phyloP scores from a whole-genome alignment of 1,284 basidiomycete species.

The Cerioporus squamosus region DNA sequence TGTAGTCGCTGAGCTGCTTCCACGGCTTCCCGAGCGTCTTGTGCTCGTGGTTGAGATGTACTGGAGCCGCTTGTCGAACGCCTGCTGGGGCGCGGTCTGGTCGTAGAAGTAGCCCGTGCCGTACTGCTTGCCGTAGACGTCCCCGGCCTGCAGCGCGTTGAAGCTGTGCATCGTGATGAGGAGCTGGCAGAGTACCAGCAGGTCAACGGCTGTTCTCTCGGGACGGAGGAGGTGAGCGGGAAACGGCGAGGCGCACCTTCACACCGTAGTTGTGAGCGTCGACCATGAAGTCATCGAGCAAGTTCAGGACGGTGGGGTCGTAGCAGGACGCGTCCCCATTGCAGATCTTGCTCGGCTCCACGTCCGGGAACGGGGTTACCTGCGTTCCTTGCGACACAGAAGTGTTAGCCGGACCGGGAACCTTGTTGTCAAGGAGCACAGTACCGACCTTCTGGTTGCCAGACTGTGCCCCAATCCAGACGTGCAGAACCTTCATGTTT shows the following conservation, averaged over 20 bases:
- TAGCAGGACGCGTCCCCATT: conserved; percentile 33
- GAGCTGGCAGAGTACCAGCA: conserved; percentile 23
- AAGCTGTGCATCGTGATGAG: conserved; percentile 41
- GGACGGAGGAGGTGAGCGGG: too few relatives aligned
- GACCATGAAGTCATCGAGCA: conserved; percentile 45
- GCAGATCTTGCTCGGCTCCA: conserved; percentile 41
- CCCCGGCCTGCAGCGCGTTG: conserved; percentile 36
- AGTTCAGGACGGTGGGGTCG: conserved; percentile 43
- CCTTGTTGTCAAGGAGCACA: not conserved
- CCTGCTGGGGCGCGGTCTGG: conserved; percentile 22
- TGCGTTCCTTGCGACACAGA: conserved; percentile 29
- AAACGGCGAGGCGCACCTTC: too few relatives aligned
- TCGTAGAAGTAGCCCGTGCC: conserved; percentile 30
- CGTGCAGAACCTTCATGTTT: conserved; percentile 37
- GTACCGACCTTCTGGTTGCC: conserved; percentile 27
- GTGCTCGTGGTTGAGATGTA: conserved; percentile 46
- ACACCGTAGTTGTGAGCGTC: conserved; percentile 40
- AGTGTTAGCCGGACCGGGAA: not conserved
- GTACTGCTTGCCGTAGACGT: conserved; percentile 34
- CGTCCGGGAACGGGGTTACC: conserved; percentile 34
- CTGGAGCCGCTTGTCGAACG: conserved; percentile 37
- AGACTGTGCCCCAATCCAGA: conserved; percentile 39
- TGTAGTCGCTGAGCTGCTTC: conserved; percentile 47
- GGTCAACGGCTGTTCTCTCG: not conserved
- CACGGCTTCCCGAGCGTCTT: conserved; percentile 43